Percentiles rank a stretch among this genome's conserved stretches.
These are phyloP conservation scores for Tuber magnatum DNA, from an alignment of 495 filamentous ascomycete genomes.

Conservation along the genomic window DNA sequence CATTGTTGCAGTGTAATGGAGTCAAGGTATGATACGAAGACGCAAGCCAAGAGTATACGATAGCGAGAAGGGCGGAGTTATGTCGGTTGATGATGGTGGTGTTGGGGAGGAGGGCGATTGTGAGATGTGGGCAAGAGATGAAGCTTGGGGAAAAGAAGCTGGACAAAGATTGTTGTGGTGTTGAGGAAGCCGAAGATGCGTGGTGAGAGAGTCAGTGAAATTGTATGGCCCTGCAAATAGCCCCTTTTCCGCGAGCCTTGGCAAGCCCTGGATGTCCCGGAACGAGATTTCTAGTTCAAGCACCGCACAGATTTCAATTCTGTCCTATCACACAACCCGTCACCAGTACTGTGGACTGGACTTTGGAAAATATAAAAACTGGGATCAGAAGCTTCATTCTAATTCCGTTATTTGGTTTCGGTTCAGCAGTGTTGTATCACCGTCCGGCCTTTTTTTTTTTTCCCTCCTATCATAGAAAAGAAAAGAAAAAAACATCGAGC, in stretches of 20 bases:
- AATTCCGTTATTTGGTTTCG: neutral
- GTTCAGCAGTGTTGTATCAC: neutral
- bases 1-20: constrained; percentile 20
- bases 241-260: constrained; percentile 36
- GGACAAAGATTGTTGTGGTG: constrained; percentile 30
- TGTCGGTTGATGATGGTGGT: constrained; percentile 12
- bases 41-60: constrained; percentile 29
- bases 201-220: constrained; percentile 20
- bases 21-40: constrained; percentile 15
- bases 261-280: constrained; percentile 22
- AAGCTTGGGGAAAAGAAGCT: constrained; percentile 20
- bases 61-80: constrained; percentile 35
- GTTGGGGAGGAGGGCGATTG: constrained; percentile 9
- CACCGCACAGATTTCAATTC: constrained; percentile 3
- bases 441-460: neutral
- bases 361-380: neutral
- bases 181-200: constrained; percentile 24
- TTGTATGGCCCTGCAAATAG: constrained; percentile 15
- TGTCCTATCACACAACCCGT: neutral
- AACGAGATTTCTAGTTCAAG: neutral
- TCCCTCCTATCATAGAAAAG: neutral
- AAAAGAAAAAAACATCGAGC: neutral
- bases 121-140: constrained; percentile 31
- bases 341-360: neutral
- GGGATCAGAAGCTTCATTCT: neutral